phyloP scores from a whole-genome alignment of 1,139 yeast species.

The Debaryomycetaceae sp. region DNA sequence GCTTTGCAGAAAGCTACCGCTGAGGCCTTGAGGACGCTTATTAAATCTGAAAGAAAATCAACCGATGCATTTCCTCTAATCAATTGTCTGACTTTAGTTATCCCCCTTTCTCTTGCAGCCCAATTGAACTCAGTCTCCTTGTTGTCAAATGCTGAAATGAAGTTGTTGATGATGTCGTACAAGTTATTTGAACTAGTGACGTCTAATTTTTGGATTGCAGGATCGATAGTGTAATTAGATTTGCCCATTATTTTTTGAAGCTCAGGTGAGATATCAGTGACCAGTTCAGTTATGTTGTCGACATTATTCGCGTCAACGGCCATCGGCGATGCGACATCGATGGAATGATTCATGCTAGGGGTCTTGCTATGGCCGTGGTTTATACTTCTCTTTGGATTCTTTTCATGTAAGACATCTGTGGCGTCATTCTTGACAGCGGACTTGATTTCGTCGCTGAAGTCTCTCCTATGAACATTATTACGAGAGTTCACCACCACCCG shows the following conservation, averaged over 20 bases:
- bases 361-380: background rate
- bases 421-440: background rate
- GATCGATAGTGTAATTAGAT: constrained; percentile 24
- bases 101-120: constrained; percentile 64
- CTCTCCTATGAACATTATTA: background rate
- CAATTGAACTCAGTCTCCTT: constrained; percentile 91
- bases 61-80: constrained; percentile 52
- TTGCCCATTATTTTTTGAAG: constrained; percentile 14
- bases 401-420: background rate
- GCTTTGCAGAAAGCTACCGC: constrained; percentile 70
- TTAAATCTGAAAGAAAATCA: constrained; percentile 41
- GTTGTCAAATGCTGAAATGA: constrained; percentile 49
- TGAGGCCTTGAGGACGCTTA: constrained; percentile 39
- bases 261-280: constrained; percentile 7
- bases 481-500: constrained; percentile 4
- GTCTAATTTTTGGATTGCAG: constrained; percentile 17
- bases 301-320: no score
- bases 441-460: background rate
- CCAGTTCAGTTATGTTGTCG: background rate
- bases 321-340: background rate
- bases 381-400: background rate
- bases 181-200: constrained; percentile 16
- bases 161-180: constrained; percentile 12
- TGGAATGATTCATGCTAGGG: background rate
- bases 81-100: constrained; percentile 54